Base-by-base conservation (phyloP, 2,329 filamentous ascomycete genomes). In the Rhynchosporium graminicola region DNA sequence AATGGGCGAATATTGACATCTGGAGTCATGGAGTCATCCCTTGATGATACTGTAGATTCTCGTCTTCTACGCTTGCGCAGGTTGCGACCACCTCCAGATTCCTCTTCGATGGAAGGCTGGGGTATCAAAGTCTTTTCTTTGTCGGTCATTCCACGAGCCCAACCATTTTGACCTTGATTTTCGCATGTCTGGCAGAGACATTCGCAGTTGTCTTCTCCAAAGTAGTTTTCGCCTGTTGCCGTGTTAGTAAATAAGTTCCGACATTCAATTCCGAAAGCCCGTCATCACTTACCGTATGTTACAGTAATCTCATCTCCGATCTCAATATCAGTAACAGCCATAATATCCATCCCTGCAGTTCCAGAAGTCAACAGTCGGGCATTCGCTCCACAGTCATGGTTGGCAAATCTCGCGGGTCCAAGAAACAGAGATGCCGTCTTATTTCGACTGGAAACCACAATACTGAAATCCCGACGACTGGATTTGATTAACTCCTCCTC, bases 371-470 rank as follows among this genome's bases (percentile, higher is more conserved):
- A 88, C 50, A 99, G 83, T 72, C 88, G 86, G 8, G 93, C 93
- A 78, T 98, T 99, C 38, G 95, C 92, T 69, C 90, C 84, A 77
- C 95, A 99, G 76, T 99, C 95, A 77, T 99, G 95, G 74, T 99
- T 99, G 31, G 95, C 92, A 75, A 99, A 98, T 57, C 95, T 87
- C 40, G 95, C 95, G 7, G 95, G 96, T 0, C 95, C 95, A 74
- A 99, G 87, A 74, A 99, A 98, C 47, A 99, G 80, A 57, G 91
- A 96, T 36, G 93, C 90, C 64, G 89, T 89, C 77, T 96, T 97
- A 77, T 90, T 94, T 63, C 95, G 85, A 68, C 92, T 94, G 65
- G 93, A 97, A 73, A 97, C 90, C 38, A 99, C 93, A 67, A 99
- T 93, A 75, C 93, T 97, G 75, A 99, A 99, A 74, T 99, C 95